Evolutionary conservation across 2,329 filamentous ascomycete species (phyloP).

Genomic region (Arthrobotrys sinensis): DNA sequence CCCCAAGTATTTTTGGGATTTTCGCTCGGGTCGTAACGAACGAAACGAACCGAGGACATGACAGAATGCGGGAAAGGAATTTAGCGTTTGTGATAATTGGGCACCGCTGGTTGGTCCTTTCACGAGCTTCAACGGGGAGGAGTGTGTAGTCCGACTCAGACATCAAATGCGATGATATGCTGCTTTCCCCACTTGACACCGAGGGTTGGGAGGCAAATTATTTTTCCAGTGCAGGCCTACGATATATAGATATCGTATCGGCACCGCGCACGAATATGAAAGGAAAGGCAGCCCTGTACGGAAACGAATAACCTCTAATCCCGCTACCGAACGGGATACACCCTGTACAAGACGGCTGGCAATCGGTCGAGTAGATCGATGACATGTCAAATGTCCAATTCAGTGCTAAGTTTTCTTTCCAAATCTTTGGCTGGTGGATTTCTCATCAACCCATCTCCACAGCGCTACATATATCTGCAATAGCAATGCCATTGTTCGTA

Average conservation of each 20-base stretch:
- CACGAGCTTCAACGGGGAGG: constrained; percentile 6
- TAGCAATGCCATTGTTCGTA: constrained; percentile 33
- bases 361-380: constrained; percentile 32
- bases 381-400: constrained; percentile 29
- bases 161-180: constrained; percentile 11
- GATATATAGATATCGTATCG: constrained; percentile 4
- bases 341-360: constrained; percentile 16
- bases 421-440: constrained; percentile 23
- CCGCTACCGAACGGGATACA: not conserved
- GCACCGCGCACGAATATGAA: constrained; percentile 8
- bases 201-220: constrained; percentile 28
- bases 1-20: constrained; percentile 7
- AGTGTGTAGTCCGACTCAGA: constrained; percentile 7
- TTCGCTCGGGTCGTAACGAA: constrained; percentile 24
- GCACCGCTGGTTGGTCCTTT: not conserved
- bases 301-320: not conserved
- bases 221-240: constrained; percentile 10
- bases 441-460: constrained; percentile 30
- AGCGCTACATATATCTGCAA: constrained; percentile 16
- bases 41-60: constrained; percentile 12
- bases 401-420: not conserved
- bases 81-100: constrained; percentile 7
- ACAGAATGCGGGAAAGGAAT: constrained; percentile 13
- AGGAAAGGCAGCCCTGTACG: not conserved
- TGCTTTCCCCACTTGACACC: constrained; percentile 28